Evolutionary conservation across 306 rosid species (phyloP).

Genomic region (Phaseolus lunatus): DNA sequence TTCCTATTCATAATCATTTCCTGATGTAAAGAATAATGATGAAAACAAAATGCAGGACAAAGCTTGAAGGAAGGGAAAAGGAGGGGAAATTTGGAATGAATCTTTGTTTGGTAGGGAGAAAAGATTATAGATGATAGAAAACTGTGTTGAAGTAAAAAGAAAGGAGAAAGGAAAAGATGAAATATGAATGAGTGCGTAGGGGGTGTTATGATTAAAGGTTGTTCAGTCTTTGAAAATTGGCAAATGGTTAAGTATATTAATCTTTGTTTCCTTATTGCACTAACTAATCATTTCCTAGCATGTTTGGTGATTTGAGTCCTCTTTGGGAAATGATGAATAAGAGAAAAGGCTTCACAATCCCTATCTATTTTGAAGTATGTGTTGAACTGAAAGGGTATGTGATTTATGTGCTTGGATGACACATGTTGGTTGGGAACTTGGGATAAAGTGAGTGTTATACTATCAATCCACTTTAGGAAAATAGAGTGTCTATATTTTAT

Average conservation of each 20-base stretch:
- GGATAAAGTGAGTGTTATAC: not conserved
- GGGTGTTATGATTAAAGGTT: conserved; percentile 54
- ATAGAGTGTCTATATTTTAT: too few species aligned
- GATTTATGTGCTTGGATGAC: not conserved
- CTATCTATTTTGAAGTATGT: not conserved
- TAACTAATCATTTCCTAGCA: not conserved
- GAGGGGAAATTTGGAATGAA: conserved; percentile 36
- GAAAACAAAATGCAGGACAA: conserved; percentile 36
- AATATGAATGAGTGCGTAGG: conserved; percentile 34
- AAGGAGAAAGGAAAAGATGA: conserved; percentile 37
- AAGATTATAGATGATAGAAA: conserved; percentile 44
- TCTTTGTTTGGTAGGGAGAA: conserved; percentile 54
- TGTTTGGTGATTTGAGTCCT: conserved; percentile 3
- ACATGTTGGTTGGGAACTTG: not conserved
- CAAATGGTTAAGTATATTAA: conserved; percentile 32
- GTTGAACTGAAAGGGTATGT: not conserved
- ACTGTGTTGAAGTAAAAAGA: conserved; percentile 29
- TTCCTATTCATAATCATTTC: conserved; percentile 12
- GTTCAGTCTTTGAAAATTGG: conserved; percentile 42
- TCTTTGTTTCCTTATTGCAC: not conserved
- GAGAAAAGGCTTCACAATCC: not conserved
- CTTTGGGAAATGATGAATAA: not conserved
- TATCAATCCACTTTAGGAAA: too few species aligned
- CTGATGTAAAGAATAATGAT: conserved; percentile 30
- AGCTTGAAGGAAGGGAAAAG: conserved; percentile 59